Conservation (phyloP, 257 asterid genomes). For the Penstemon eatonii region DNA sequence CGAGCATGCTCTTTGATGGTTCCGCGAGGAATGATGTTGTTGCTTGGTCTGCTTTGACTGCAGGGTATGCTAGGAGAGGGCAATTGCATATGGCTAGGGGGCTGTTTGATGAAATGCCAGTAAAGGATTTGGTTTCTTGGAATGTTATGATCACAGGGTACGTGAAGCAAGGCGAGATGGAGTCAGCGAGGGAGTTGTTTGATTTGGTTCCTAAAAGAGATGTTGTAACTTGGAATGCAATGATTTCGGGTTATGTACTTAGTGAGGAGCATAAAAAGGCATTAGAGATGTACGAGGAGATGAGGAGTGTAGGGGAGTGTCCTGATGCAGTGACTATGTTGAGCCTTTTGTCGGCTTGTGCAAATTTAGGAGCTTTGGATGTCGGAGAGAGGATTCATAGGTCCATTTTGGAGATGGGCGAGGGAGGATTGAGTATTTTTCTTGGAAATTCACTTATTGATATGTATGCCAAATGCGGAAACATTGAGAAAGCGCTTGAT, state of each 20-base stretch:
- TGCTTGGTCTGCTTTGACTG: slow-evolving; percentile 77
- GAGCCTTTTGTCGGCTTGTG: slow-evolving; percentile 71
- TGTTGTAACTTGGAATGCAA: slow-evolving; percentile 73
- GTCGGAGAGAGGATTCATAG: slow-evolving; percentile 60
- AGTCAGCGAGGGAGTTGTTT: slow-evolving; percentile 57
- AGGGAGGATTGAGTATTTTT: slow-evolving; percentile 39
- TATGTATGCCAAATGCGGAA: slow-evolving; percentile 78
- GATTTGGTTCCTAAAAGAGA: slow-evolving; percentile 49
- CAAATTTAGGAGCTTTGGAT: slow-evolving; percentile 61
- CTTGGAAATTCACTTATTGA: slow-evolving; percentile 70
- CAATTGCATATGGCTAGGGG: slow-evolving; percentile 47
- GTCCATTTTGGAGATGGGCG: slow-evolving; percentile 44
- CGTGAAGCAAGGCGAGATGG: slow-evolving; percentile 66
- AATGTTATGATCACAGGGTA: slow-evolving; percentile 80
- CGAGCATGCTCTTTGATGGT: slow-evolving; percentile 48
- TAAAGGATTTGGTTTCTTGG: slow-evolving; percentile 74
- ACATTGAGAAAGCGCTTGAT: slow-evolving; percentile 49
- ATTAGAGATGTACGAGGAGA: slow-evolving; percentile 56
- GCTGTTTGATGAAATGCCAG: slow-evolving; percentile 63
- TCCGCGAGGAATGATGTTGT: slow-evolving; percentile 57
- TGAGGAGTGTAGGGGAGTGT: slow-evolving; percentile 44
- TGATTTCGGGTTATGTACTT: slow-evolving; percentile 68
- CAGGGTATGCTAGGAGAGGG: slow-evolving; percentile 71
- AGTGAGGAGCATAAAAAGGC: slow-evolving; percentile 45
- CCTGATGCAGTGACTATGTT: slow-evolving; percentile 75